These are phyloP conservation scores for Eucalyptus tenuipes DNA, from an alignment of 345 rosid species.

Conservation along the genomic window DNA sequence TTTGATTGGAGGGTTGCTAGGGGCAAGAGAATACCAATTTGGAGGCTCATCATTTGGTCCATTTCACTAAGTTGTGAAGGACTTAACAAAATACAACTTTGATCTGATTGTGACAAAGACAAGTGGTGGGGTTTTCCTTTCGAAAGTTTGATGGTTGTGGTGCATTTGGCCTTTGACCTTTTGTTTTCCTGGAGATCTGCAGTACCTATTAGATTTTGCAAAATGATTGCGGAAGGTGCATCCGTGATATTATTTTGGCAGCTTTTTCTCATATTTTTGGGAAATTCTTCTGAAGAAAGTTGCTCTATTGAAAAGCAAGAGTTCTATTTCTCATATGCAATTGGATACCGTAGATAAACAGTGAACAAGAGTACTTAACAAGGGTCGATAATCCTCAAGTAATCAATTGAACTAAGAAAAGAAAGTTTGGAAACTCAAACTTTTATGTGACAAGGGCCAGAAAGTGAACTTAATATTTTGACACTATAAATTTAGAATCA, in stretches of 20 bases:
- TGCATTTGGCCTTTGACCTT: not conserved
- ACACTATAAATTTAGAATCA: no score
- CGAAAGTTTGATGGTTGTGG: not conserved
- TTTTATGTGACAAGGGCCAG: not conserved
- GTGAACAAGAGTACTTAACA: not conserved
- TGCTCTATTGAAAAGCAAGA: not conserved
- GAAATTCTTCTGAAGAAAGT: not conserved
- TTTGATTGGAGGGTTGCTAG: not conserved
- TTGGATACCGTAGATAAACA: not conserved
- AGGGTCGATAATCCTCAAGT: not conserved
- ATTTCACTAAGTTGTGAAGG: not conserved
- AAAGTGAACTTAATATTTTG: not conserved
- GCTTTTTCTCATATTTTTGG: not conserved
- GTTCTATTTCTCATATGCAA: not conserved
- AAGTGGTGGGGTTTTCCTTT: not conserved
- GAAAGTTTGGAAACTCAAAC: not conserved
- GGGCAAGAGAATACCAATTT: not conserved
- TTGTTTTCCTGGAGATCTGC: not conserved
- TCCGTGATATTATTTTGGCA: not conserved
- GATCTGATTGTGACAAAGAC: not conserved
- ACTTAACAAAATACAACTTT: not conserved
- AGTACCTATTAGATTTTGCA: not conserved
- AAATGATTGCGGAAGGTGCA: not conserved
- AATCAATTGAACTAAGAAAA: not conserved
- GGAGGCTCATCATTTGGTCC: not conserved